Evolutionary conservation across 2,329 filamentous ascomycete genomes (phyloP).

Genomic region (Fonsecaea pedrosoi): DNA sequence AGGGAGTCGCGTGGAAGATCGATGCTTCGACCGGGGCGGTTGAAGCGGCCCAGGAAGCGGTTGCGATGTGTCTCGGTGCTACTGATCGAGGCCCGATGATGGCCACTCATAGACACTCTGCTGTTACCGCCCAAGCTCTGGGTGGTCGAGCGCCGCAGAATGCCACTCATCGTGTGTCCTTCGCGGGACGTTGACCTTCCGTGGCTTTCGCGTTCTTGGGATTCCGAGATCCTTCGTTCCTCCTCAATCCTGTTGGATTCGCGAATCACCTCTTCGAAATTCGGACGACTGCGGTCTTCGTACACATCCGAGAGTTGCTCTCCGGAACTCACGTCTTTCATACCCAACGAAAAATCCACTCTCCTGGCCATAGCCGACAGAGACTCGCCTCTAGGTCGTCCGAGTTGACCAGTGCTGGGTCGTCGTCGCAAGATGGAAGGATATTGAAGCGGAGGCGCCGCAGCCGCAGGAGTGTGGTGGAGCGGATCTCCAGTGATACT

Average conservation of each 20-base stretch:
- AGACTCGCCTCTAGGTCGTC: constrained; percentile 64
- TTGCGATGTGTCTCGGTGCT: constrained; percentile 60
- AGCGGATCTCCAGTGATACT: constrained; percentile 42
- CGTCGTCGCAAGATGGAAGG: constrained; percentile 64
- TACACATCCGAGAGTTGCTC: constrained; percentile 71
- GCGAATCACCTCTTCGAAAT: constrained; percentile 47
- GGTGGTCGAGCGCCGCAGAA: constrained; percentile 38
- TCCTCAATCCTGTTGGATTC: constrained; percentile 49
- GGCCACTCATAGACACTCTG: constrained; percentile 10
- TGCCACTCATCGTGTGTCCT: constrained; percentile 40
- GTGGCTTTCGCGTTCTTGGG: constrained; percentile 32
- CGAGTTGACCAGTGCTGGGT: constrained; percentile 45
- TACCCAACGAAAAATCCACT: constrained; percentile 74
- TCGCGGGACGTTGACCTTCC: constrained; percentile 31
- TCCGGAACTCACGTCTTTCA: constrained; percentile 63
- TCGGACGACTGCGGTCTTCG: constrained; percentile 58
- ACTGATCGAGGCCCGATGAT: constrained; percentile 27
- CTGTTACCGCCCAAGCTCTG: constrained; percentile 42
- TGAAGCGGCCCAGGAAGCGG: constrained; percentile 65
- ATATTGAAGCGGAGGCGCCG: constrained; percentile 42
- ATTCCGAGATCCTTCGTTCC: constrained; percentile 42
- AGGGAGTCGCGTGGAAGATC: constrained; percentile 36
- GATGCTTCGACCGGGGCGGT: constrained; percentile 37
- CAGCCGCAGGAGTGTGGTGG: constrained; percentile 23
- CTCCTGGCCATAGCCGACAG: constrained; percentile 65